phyloP scores from a whole-genome alignment of 2,329 filamentous ascomycete species.

The Aspergillus ochraceus region DNA sequence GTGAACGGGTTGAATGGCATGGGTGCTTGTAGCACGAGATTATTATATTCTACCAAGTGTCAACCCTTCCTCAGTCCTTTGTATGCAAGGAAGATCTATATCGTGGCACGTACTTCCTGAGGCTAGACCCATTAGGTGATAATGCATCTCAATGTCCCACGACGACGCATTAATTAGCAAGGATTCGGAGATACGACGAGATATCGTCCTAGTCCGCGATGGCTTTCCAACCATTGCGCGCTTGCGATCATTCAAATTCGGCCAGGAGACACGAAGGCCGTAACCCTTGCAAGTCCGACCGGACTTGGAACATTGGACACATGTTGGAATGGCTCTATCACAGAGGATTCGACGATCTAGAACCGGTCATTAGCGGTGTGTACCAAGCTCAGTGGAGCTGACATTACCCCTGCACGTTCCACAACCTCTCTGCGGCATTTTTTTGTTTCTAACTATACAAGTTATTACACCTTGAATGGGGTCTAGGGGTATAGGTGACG shows the following conservation, averaged over 20 bases:
- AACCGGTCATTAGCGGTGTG: neutral
- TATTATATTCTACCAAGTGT: neutral
- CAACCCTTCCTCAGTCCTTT: neutral
- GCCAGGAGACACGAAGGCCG: constrained; percentile 12
- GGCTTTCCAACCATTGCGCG: constrained; percentile 4
- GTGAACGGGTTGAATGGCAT: constrained; percentile 1
- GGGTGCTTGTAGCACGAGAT: neutral
- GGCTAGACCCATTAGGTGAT: neutral
- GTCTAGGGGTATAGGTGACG: too few relatives aligned
- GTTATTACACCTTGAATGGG: neutral
- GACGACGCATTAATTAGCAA: constrained; percentile 2
- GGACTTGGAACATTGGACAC: constrained; percentile 3
- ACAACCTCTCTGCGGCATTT: neutral
- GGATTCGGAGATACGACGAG: neutral
- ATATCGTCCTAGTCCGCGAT: neutral
- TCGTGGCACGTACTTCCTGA: neutral
- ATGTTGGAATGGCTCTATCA: constrained; percentile 6
- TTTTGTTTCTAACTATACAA: neutral
- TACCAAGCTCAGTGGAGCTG: neutral
- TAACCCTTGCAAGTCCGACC: constrained; percentile 11
- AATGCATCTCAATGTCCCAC: constrained; percentile 12
- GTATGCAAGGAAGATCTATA: too few relatives aligned
- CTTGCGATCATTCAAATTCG: constrained; percentile 5
- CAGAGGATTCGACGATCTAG: constrained; percentile 10
- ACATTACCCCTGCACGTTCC: constrained; percentile 9